These are phyloP conservation scores for Solanum stenotomum DNA, from an alignment of 257 asterid genomes.

Conservation along the genomic window DNA sequence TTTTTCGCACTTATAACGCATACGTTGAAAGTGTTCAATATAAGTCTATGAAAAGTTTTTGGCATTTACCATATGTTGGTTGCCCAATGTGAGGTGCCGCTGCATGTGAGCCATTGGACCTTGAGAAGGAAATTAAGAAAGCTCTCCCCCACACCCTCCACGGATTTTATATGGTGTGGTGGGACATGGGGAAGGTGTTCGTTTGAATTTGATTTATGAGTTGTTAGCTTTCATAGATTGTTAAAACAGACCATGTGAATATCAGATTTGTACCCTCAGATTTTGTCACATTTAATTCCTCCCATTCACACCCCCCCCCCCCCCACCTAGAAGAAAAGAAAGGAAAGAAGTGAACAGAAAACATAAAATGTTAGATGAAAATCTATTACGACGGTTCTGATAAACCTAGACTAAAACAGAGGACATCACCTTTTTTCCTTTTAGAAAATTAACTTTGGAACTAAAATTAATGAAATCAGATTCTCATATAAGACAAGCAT, in stretches of 20 bases:
- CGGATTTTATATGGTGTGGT: background rate
- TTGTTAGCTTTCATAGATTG: background rate
- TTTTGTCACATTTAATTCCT: background rate
- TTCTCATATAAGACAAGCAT: background rate
- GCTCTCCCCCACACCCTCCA: background rate
- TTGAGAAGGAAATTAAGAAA: background rate
- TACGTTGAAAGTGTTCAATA: background rate
- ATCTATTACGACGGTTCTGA: background rate
- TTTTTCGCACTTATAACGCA: background rate
- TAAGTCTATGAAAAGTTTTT: background rate
- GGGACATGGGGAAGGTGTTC: background rate
- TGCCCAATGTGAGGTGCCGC: background rate
- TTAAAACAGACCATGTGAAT: background rate
- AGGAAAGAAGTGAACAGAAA: background rate
- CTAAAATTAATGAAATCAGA: background rate
- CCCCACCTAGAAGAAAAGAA: background rate
- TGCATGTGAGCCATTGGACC: background rate
- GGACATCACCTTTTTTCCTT: background rate
- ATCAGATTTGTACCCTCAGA: background rate
- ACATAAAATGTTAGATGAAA: background rate
- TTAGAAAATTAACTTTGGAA: background rate
- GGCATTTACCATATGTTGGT: background rate
- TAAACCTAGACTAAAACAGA: background rate
- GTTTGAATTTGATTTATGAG: background rate
- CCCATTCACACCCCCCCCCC: background rate